phyloP scores from a whole-genome alignment of 179 eudicot species.

The Sideroxylon spinosum region DNA sequence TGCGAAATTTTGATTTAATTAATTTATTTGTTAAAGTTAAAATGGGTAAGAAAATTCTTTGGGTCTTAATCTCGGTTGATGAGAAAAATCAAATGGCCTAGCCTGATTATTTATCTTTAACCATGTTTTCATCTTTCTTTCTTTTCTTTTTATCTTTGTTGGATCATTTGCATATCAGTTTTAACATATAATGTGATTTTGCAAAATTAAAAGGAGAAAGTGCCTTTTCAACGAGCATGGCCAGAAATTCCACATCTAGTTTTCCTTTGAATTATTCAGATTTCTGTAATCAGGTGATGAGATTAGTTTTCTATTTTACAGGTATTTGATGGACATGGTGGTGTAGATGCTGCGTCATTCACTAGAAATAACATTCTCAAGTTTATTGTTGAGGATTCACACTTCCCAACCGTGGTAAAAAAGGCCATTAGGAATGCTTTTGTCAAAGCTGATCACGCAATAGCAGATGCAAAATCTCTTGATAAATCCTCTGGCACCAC shows the following conservation, averaged over 20 bases:
- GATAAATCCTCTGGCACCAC: constrained; percentile 59
- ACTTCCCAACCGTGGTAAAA: constrained; percentile 34
- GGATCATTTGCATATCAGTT: too few species aligned
- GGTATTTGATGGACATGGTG: constrained; percentile 68
- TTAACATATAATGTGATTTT: neutral
- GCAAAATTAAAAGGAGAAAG: neutral
- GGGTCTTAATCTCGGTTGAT: neutral
- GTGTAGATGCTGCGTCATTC: constrained; percentile 55
- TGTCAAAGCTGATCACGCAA: constrained; percentile 51
- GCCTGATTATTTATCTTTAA: neutral
- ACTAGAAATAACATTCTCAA: constrained; percentile 46
- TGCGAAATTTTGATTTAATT: too few species aligned
- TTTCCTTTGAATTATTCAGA: neutral
- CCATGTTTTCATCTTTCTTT: neutral
- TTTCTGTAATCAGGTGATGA: constrained; percentile 7
- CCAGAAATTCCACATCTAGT: neutral
- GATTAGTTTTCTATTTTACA: constrained; percentile 20
- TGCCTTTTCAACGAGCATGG: constrained; percentile 3
- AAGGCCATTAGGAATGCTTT: constrained; percentile 52
- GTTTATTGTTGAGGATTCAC: constrained; percentile 44
- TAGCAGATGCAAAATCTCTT: constrained; percentile 46
- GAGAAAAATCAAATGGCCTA: neutral
- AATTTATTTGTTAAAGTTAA: too few species aligned
- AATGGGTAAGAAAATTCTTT: too few species aligned
- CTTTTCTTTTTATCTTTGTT: neutral